phyloP scores from a whole-genome alignment of 768 basidiomycete genomes.

The Phaffia australis region DNA sequence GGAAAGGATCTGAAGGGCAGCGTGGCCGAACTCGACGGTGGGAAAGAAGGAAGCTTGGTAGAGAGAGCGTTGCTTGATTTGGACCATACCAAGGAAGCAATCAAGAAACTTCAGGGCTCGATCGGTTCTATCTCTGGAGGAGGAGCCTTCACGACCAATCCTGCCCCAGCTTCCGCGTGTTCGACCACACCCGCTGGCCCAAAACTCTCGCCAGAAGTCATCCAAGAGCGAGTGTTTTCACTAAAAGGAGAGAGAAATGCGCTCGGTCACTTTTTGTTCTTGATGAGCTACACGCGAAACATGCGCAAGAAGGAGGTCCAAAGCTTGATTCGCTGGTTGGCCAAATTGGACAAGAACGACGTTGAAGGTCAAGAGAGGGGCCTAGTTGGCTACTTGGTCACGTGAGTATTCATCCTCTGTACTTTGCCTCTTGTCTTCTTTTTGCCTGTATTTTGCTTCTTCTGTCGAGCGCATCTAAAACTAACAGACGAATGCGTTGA shows the following conservation, averaged over 20 bases:
- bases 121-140: slow-evolving; percentile 42
- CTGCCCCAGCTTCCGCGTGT: slow-evolving; percentile 28
- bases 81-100: slow-evolving; percentile 48
- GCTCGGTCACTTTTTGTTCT: slow-evolving; percentile 54
- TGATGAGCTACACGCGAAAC: slow-evolving; percentile 54
- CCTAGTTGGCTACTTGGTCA: slow-evolving; percentile 28
- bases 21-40: slow-evolving; percentile 22
- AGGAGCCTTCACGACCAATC: not conserved
- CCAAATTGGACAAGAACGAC: slow-evolving; percentile 16
- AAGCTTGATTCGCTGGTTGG: slow-evolving; percentile 58
- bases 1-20: slow-evolving; percentile 24
- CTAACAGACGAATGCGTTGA: slow-evolving; percentile 24
- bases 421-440: not conserved
- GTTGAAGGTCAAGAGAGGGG: slow-evolving; percentile 23
- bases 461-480: slow-evolving; percentile 22
- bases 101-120: slow-evolving; percentile 53
- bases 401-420: slow-evolving; percentile 15
- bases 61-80: slow-evolving; percentile 53
- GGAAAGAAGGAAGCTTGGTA: slow-evolving; percentile 43
- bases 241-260: slow-evolving; percentile 62
- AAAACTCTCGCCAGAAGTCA: slow-evolving; percentile 54
- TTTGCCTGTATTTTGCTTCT: not conserved
- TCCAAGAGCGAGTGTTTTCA: slow-evolving; percentile 58
- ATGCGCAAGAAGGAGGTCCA: slow-evolving; percentile 54
- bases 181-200: slow-evolving; percentile 30